These are phyloP conservation scores for Suillus weaverae DNA, from an alignment of 768 basidiomycete genomes.

Conservation along the genomic window DNA sequence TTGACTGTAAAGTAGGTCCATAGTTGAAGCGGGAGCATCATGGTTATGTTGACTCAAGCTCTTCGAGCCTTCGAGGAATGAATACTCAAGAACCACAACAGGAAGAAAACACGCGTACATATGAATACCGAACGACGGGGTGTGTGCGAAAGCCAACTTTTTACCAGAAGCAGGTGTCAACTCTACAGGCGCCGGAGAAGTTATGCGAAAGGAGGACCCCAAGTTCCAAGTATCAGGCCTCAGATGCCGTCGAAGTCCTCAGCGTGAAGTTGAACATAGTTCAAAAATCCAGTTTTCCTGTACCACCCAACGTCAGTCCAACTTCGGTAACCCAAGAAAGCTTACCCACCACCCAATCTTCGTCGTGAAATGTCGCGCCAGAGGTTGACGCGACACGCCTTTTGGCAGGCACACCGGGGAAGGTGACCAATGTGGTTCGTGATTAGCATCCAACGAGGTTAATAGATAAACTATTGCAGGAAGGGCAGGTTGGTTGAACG, in stretches of 20 bases:
- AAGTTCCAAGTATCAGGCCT: neutral
- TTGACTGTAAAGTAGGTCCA: too few relatives aligned
- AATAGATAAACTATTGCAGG: constrained; percentile 45
- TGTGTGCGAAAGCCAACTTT: neutral
- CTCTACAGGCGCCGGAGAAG: neutral
- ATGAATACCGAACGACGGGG: neutral
- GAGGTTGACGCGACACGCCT: constrained; percentile 17
- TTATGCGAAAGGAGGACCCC: neutral
- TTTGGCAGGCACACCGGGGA: constrained; percentile 29
- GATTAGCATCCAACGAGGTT: constrained; percentile 35
- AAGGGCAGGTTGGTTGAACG: constrained; percentile 26
- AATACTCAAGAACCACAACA: neutral
- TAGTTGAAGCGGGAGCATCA: neutral
- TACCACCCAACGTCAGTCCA: neutral
- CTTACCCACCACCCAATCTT: constrained; percentile 31
- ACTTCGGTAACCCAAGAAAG: neutral
- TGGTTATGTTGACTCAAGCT: neutral
- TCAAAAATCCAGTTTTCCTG: constrained; percentile 38
- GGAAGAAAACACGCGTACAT: neutral
- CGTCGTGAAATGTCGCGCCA: constrained; percentile 30
- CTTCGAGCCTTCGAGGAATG: neutral
- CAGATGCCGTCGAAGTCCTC: constrained; percentile 32
- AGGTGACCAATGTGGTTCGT: constrained; percentile 41
- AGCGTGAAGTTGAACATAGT: constrained; percentile 39
- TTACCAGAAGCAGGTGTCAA: neutral